These are phyloP conservation scores for Silene coronaria DNA, from an alignment of 179 eudicot species.

Conservation along the genomic window DNA sequence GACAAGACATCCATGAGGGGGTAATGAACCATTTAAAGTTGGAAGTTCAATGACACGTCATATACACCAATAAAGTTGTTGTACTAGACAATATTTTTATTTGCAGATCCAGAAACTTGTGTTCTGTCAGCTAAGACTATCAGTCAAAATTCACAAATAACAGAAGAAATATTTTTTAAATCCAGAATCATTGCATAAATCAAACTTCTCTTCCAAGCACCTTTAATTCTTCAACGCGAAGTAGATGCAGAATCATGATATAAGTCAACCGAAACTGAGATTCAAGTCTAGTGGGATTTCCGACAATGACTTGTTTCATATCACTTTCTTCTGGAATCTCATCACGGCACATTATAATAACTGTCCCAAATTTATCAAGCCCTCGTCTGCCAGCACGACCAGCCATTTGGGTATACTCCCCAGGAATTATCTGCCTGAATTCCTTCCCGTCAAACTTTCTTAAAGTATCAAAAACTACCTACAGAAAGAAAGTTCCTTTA, in stretches of 20 bases:
- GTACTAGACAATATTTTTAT: neutral
- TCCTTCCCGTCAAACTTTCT: conserved; percentile 98
- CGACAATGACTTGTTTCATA: conserved; percentile 67
- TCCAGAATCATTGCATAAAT: neutral
- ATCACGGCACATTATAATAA: conserved; percentile 86
- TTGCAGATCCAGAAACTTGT: neutral
- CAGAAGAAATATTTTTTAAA: neutral
- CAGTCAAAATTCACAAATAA: neutral
- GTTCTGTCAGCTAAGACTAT: neutral
- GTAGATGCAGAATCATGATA: conserved; percentile 92
- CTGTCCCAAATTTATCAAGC: conserved; percentile 93
- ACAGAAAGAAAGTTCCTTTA: neutral
- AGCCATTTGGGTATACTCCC: conserved; percentile 99
- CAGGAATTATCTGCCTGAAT: conserved; percentile 88
- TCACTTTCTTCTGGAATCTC: conserved; percentile 85
- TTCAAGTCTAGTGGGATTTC: conserved; percentile 89
- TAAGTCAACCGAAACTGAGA: conserved; percentile 98
- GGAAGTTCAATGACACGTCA: neutral
- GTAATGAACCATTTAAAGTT: neutral
- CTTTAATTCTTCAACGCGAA: conserved; percentile 97
- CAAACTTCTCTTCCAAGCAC: conserved; percentile 25
- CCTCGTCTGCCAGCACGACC: conserved; percentile 99
- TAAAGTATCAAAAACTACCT: conserved; percentile 96
- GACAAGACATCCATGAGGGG: neutral
- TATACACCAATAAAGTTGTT: neutral